Evolutionary conservation across 2,329 filamentous ascomycete species (phyloP).

Genomic region (Pseudogymnoascus sp.): DNA sequence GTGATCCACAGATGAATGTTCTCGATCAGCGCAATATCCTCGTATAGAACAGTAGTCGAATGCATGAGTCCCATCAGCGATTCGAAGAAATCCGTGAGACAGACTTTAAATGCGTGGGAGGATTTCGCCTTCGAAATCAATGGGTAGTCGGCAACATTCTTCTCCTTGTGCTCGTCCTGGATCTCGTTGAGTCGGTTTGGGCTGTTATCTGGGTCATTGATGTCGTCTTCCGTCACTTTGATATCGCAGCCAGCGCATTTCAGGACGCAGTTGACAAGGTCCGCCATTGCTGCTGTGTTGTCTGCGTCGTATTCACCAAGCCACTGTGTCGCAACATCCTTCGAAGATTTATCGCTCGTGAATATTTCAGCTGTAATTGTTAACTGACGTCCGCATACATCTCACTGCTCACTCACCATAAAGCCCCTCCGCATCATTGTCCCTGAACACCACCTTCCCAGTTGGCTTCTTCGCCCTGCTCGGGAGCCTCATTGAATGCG

Average conservation of each 20-base stretch:
- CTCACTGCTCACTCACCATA: slow-evolving; percentile 24
- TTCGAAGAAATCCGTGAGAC: slow-evolving; percentile 72
- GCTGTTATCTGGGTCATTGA: slow-evolving; percentile 83
- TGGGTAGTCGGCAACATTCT: slow-evolving; percentile 84
- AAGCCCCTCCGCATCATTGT: slow-evolving; percentile 24
- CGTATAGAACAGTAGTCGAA: slow-evolving; percentile 75
- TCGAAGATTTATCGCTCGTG: slow-evolving; percentile 49
- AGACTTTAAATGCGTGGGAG: slow-evolving; percentile 69
- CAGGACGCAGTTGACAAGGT: slow-evolving; percentile 61
- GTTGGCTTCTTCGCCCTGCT: slow-evolving; percentile 28
- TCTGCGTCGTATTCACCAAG: slow-evolving; percentile 51
- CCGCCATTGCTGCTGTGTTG: slow-evolving; percentile 49
- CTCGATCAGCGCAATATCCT: slow-evolving; percentile 70
- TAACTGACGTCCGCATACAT: slow-evolving; percentile 21
- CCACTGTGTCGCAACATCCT: slow-evolving; percentile 56
- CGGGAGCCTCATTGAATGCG: slow-evolving; percentile 41
- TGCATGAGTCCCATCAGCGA: slow-evolving; percentile 72
- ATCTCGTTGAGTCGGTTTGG: slow-evolving; percentile 72
- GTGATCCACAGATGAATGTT: slow-evolving; percentile 86
- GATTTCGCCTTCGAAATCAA: slow-evolving; percentile 76
- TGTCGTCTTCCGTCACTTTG: slow-evolving; percentile 73
- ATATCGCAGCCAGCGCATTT: slow-evolving; percentile 74
- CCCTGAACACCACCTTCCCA: slow-evolving; percentile 42
- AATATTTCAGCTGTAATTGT: slow-evolving; percentile 53
- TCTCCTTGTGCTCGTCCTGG: slow-evolving; percentile 79